Percentiles rank a stretch among this genome's conserved stretches.
phyloP scores from a whole-genome alignment of 371 early-diverging fungal genomes.

The Mortierella sp. region DNA sequence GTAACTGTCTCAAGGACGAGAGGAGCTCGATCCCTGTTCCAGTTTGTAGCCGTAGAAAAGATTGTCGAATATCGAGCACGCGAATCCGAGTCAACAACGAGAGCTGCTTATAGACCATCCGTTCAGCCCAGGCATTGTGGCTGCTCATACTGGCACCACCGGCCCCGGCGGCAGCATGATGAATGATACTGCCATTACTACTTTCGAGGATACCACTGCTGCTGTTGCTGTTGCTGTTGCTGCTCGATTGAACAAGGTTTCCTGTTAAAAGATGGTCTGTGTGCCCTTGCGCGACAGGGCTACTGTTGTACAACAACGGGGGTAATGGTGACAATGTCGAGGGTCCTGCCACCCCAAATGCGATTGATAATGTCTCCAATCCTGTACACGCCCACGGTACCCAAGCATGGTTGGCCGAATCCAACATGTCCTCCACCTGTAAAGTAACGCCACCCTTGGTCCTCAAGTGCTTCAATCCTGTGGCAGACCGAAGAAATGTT shows the following conservation, averaged over 20 bases:
- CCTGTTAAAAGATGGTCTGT: no score
- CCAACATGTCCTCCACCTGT: conserved; percentile 23
- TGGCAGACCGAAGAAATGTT: background rate
- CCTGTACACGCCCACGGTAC: conserved; percentile 10
- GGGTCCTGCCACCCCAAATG: conserved; percentile 6
- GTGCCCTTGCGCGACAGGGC: no score
- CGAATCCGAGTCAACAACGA: conserved; percentile 1
- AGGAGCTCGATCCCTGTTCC: conserved; percentile 17
- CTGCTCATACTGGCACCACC: background rate
- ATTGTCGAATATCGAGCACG: conserved; percentile 15
- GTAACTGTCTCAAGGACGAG: conserved; percentile 1
- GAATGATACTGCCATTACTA: background rate
- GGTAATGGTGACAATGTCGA: background rate
- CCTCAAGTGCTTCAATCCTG: conserved; percentile 8
- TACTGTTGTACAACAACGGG: no score
- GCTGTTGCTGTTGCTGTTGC: background rate
- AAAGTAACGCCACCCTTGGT: conserved; percentile 5
- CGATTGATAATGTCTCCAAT: conserved; percentile 17
- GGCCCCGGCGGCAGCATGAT: no score
- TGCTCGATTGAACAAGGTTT: background rate
- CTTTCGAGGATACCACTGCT: background rate
- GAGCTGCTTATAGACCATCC: conserved; percentile 10
- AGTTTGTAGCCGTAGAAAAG: conserved; percentile 4
- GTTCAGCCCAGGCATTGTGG: conserved; percentile 6
- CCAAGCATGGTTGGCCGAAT: background rate